A percentile compares a stretch with the other conserved stretches of the same genome.
phyloP scores from a whole-genome alignment of 805 yeast genomes.

The Candida xyloterini region DNA sequence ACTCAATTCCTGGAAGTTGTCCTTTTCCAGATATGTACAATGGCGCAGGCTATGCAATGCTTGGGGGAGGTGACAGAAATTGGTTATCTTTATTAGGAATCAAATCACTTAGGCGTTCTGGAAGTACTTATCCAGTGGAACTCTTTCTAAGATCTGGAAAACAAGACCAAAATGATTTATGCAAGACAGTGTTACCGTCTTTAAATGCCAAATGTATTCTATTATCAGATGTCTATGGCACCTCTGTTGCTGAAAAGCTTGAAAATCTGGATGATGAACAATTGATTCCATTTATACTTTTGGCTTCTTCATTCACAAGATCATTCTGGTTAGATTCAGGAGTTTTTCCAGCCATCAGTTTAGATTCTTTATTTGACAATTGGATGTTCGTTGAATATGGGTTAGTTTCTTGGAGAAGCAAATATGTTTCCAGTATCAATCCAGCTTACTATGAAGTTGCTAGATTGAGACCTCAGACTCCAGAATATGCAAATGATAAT shows the following conservation, averaged over 20 bases:
- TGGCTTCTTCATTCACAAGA: slow-evolving; percentile 42
- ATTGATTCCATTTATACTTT: slow-evolving; percentile 37
- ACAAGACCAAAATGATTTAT: slow-evolving; percentile 37
- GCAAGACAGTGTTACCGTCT: slow-evolving; percentile 36
- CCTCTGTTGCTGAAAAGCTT: slow-evolving; percentile 12
- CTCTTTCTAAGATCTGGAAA: slow-evolving; percentile 34
- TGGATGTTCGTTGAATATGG: slow-evolving; percentile 51
- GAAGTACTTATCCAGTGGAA: slow-evolving; percentile 38
- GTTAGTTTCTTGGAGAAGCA: slow-evolving; percentile 67
- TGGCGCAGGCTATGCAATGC: slow-evolving; percentile 30
- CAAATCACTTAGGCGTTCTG: slow-evolving; percentile 38
- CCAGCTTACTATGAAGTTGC: slow-evolving; percentile 49
- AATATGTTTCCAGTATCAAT: slow-evolving; percentile 63
- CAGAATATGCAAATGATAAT: slow-evolving; percentile 39
- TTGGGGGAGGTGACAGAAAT: slow-evolving; percentile 38
- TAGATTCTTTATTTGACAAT: slow-evolving; percentile 28
- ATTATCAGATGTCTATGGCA: slow-evolving; percentile 35
- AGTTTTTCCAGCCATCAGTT: slow-evolving; percentile 37
- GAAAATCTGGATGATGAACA: slow-evolving; percentile 26
- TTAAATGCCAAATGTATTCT: slow-evolving; percentile 39
- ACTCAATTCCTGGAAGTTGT: slow-evolving; percentile 41
- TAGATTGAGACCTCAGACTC: slow-evolving; percentile 15
- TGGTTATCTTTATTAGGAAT: slow-evolving; percentile 36
- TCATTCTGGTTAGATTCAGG: slow-evolving; percentile 43
- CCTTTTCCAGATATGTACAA: slow-evolving; percentile 15